phyloP scores from a whole-genome alignment of 768 basidiomycete genomes.

The Rhodotorula paludigena region DNA sequence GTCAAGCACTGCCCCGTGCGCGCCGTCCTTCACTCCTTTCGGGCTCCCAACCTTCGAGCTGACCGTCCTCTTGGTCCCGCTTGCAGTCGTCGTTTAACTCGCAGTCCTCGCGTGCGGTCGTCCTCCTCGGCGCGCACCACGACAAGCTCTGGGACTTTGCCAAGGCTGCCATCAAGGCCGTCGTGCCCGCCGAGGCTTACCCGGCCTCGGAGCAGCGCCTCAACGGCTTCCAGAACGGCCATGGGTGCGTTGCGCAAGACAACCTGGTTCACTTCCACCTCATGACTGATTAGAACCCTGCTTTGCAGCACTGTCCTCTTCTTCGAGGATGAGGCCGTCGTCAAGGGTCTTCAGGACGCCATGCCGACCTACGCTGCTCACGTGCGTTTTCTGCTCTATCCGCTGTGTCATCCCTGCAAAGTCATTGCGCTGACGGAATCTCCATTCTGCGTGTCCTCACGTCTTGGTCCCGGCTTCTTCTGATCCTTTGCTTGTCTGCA shows the following conservation, averaged over 20 bases:
- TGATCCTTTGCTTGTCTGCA: no score
- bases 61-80: not conserved
- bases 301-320: constrained; percentile 45
- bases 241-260: constrained; percentile 44
- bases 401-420: not conserved
- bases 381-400: not conserved
- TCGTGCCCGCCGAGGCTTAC: constrained; percentile 32
- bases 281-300: not conserved
- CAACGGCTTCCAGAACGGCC: constrained; percentile 42
- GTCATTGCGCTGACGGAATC: not conserved
- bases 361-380: constrained; percentile 32
- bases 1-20: constrained; percentile 5
- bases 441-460: no score
- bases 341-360: constrained; percentile 37
- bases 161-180: constrained; percentile 32
- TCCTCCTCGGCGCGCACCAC: constrained; percentile 44
- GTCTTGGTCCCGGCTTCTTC: no score
- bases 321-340: constrained; percentile 45
- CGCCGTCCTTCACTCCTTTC: not conserved
- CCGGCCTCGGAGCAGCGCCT: constrained; percentile 36
- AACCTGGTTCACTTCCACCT: no score
- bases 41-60: not conserved
- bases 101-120: constrained; percentile 46
- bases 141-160: constrained; percentile 45
- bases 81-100: constrained; percentile 46